Conservation (phyloP, 148 eudicot genomes). For the Rhododendron kiyosumense region DNA sequence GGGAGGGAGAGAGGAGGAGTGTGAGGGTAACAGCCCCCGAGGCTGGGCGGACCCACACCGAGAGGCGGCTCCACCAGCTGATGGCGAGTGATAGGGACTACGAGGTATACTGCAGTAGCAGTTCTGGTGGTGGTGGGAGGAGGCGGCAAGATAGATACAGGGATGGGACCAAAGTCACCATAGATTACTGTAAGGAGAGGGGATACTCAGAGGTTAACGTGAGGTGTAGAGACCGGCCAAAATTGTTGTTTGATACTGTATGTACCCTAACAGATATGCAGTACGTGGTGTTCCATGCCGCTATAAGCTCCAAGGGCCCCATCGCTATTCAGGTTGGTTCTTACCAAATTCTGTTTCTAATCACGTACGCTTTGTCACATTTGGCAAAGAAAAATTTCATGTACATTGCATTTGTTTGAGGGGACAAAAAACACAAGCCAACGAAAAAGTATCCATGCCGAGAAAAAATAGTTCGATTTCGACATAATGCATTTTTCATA, state of each 20-base stretch:
- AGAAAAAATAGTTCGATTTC: neutral
- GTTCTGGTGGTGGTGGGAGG: conserved; percentile 17
- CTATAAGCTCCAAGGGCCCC: conserved; percentile 47
- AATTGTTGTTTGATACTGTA: conserved; percentile 77
- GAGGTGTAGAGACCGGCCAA: conserved; percentile 66
- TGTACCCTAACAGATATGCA: conserved; percentile 76
- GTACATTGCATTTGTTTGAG: neutral
- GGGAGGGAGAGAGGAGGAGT: conserved; percentile 40
- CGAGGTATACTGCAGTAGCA: conserved; percentile 22
- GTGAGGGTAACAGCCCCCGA: conserved; percentile 40
- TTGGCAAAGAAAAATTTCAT: neutral
- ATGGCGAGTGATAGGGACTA: conserved; percentile 63
- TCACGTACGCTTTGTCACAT: neutral
- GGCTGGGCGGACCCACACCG: conserved; percentile 46
- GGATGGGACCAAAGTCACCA: conserved; percentile 38
- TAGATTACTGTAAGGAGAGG: conserved; percentile 55
- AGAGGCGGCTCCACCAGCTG: conserved; percentile 87
- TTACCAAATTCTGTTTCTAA: neutral
- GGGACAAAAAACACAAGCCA: neutral
- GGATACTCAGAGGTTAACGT: conserved; percentile 66
- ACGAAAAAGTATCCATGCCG: neutral
- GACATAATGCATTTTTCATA: neutral
- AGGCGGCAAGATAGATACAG: conserved; percentile 10
- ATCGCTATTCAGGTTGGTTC: conserved; percentile 55
- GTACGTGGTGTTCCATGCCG: conserved; percentile 77